Conservation (phyloP, 768 basidiomycete genomes). For the Trametes cinnabarina region DNA sequence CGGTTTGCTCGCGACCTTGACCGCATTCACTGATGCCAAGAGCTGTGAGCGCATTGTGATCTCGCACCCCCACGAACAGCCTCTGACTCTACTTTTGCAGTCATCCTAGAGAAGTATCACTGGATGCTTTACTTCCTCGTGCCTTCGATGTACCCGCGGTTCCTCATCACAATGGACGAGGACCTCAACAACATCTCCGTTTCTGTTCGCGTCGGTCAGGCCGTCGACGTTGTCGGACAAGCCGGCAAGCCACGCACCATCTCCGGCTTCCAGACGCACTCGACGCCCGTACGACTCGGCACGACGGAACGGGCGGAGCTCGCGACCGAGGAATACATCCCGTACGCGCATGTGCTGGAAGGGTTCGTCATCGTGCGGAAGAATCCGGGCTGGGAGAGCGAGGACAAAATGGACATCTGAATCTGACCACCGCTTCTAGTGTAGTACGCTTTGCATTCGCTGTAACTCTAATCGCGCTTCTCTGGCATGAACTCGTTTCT, state of each 20-base stretch:
- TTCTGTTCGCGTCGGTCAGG: conserved; percentile 94
- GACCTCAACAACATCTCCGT: conserved; percentile 82
- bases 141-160: conserved; percentile 96
- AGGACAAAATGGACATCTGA: conserved; percentile 71
- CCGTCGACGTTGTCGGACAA: conserved; percentile 95
- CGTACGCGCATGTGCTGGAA: conserved; percentile 86
- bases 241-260: conserved; percentile 97
- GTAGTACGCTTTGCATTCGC: conserved; percentile 18
- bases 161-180: conserved; percentile 96
- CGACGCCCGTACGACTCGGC: conserved; percentile 92
- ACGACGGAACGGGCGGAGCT: conserved; percentile 94
- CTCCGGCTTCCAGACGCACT: conserved; percentile 97
- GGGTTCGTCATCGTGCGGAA: conserved; percentile 90
- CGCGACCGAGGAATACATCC: conserved; percentile 95
- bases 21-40: conserved; percentile 93
- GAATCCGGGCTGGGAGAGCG: conserved; percentile 87
- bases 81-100: no score
- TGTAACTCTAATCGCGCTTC: conserved; percentile 17
- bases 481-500: neutral
- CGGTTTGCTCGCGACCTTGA: conserved; percentile 82
- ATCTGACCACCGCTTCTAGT: conserved; percentile 11
- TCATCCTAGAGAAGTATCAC: conserved; percentile 92
- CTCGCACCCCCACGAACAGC: no score
- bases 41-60: conserved; percentile 62
- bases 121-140: conserved; percentile 99